A percentile compares a stretch with the other conserved stretches of the same genome.
Conservation (phyloP, 2,329 filamentous ascomycete species). For the Epichloe gansuensis region DNA sequence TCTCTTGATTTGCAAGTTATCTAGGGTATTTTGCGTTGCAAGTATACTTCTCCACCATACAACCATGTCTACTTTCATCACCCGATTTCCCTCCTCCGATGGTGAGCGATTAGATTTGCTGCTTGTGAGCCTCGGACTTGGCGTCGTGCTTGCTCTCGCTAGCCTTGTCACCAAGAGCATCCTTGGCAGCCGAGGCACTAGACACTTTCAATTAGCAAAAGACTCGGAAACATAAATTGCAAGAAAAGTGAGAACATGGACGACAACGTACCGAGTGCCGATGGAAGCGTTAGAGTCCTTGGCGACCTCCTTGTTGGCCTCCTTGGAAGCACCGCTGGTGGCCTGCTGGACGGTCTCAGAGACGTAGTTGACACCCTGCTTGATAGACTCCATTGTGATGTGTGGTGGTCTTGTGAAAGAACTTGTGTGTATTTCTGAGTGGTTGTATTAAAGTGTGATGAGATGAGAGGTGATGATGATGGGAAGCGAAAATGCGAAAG, state of each 20-base stretch:
- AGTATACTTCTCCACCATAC: neutral
- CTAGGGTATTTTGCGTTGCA: conserved; percentile 7
- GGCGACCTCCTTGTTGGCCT: conserved; percentile 57
- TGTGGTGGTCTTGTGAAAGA: conserved; percentile 9
- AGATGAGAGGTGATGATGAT: neutral
- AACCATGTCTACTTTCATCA: neutral
- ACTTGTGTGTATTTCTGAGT: conserved; percentile 6
- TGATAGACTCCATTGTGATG: conserved; percentile 38
- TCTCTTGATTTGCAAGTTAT: conserved; percentile 2
- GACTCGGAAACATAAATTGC: rapidly evolving
- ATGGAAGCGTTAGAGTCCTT: conserved; percentile 45
- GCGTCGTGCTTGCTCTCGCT: conserved; percentile 27
- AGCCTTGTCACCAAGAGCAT: conserved; percentile 34
- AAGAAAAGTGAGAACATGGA: neutral
- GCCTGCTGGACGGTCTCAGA: conserved; percentile 48
- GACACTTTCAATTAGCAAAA: conserved; percentile 6
- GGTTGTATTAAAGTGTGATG: neutral
- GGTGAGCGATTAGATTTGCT: conserved; percentile 21
- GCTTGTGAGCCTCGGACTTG: conserved; percentile 31
- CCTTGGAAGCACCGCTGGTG: conserved; percentile 46
- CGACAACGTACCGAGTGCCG: conserved; percentile 35
- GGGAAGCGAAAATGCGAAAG: rapidly evolving
- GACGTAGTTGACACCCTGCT: conserved; percentile 56
- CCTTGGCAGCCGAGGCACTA: conserved; percentile 37
- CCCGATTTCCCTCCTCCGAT: neutral